Evolutionary conservation across 257 asterid species (phyloP), one percentile per base, ranked within the genome.

Genomic region (Linaria vulgaris): DNA sequence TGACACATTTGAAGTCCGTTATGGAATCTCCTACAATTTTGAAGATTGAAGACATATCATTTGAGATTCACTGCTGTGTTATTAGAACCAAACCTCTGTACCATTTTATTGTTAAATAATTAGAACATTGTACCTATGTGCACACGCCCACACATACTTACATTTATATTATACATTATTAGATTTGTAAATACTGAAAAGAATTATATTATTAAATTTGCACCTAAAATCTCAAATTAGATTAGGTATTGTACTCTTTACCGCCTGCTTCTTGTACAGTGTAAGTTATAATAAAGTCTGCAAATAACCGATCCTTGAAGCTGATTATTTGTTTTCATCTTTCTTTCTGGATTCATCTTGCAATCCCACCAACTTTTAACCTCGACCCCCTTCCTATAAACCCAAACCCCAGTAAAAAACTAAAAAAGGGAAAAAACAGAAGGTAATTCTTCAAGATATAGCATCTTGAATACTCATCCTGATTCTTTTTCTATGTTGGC

Each of bases 401-500:
- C n/a, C n/a, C n/a, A n/a, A n/a, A n/a, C n/a, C n/a, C n/a, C n/a
- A n/a, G n/a, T n/a, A n/a, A n/a, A n/a, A n/a, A n/a, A n/a, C n/a
- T n/a, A n/a, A n/a, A n/a, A n/a, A n/a, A n/a, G n/a, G n/a, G n/a
- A n/a, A n/a, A n/a, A n/a, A n/a, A n/a, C n/a, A n/a, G n/a, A n/a
- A n/a, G n/a, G n/a, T n/a, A n/a, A n/a, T n/a, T n/a, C n/a, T n/a
- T n/a, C n/a, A n/a, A n/a, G 34, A 48, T 72, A 50, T n/a, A 49
- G 39, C 45, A 21, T 74, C 17, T 77, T 56, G 61, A 72, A 56
- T 75, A 69, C 79, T 82, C 70, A 76, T 68, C 64, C 59, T 64
- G 66, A 54, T 55, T 69, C 61, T 69, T 71, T 69, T 63, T 77
- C 52, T 74, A 59, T 76, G 73, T 65, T 68, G 88, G 88, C 87